A percentile compares a stretch with the other conserved stretches of the same genome.
phyloP scores from a whole-genome alignment of 805 yeast genomes.

The Vanderwaltozyma tropicalis region DNA sequence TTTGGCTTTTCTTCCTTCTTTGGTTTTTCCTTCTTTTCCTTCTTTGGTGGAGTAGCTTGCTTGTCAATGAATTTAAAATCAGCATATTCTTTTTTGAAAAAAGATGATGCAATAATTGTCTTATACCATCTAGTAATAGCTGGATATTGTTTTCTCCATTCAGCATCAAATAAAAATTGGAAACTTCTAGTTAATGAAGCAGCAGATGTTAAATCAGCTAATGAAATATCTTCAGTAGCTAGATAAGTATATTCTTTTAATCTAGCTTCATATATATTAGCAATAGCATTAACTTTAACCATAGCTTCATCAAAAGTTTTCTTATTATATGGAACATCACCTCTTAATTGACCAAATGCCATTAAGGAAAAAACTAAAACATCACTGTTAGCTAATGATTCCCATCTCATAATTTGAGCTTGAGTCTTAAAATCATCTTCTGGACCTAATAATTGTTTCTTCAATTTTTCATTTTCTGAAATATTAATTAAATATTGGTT shows the following conservation, averaged over 20 bases:
- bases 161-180: constrained; percentile 47
- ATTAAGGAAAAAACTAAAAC: constrained; percentile 37
- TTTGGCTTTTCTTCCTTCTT: constrained; percentile 42
- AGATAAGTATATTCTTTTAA: constrained; percentile 53
- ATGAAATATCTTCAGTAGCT: constrained; percentile 54
- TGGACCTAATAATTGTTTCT: constrained; percentile 45
- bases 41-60: constrained; percentile 51
- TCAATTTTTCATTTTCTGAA: constrained; percentile 28
- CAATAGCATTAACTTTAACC: constrained; percentile 31
- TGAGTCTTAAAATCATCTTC: constrained; percentile 21
- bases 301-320: constrained; percentile 41
- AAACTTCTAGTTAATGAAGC: constrained; percentile 44
- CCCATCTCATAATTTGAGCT: constrained; percentile 53
- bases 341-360: constrained; percentile 52
- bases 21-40: constrained; percentile 31
- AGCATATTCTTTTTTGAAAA: constrained; percentile 38
- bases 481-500: constrained; percentile 37
- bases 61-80: constrained; percentile 51
- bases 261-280: constrained; percentile 44
- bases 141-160: constrained; percentile 57
- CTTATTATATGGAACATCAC: constrained; percentile 69
- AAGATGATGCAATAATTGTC: constrained; percentile 38
- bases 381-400: constrained; percentile 67
- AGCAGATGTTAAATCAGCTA: constrained; percentile 57
- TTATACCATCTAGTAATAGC: constrained; percentile 60